phyloP scores from a whole-genome alignment of 345 rosid species.

The Brassica incana region DNA sequence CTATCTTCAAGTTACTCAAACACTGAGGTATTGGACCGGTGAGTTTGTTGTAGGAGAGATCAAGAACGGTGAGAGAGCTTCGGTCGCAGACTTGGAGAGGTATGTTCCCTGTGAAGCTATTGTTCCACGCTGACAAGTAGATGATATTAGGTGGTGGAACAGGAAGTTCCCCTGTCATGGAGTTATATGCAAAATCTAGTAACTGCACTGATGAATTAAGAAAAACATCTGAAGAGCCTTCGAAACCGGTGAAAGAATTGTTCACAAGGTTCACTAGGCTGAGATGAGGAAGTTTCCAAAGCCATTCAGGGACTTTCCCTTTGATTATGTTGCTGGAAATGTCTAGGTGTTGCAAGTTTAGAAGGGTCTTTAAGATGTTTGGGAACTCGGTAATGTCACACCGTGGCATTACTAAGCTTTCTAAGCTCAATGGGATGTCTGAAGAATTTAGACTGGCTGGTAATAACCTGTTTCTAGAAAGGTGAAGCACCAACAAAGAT shows the following conservation, averaged over 20 bases:
- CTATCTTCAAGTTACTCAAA: not conserved
- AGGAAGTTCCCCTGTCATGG: not conserved
- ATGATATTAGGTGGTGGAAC: not conserved
- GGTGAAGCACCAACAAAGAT: not conserved
- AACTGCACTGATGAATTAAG: not conserved
- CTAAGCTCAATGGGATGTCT: constrained; percentile 1
- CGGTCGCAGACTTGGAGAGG: constrained; percentile 2
- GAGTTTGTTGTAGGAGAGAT: constrained; percentile 11
- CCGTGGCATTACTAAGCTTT: not conserved
- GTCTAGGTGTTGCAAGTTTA: not conserved
- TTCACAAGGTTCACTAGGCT: not conserved
- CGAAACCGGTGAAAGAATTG: constrained; percentile 1
- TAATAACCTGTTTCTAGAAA: not conserved
- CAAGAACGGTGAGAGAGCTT: not conserved
- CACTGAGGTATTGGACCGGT: constrained; percentile 24
- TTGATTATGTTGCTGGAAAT: not conserved
- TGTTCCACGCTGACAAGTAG: not conserved
- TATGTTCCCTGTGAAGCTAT: constrained; percentile 15
- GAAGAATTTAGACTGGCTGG: not conserved
- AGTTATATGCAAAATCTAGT: not conserved
- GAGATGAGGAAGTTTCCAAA: constrained; percentile 11
- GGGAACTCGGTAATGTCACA: constrained; percentile 15
- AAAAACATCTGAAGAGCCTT: not conserved
- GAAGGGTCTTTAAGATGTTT: constrained; percentile 11
- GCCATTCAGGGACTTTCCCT: constrained; percentile 7